Evolutionary conservation across 768 basidiomycete species (phyloP).

Genomic region (Neoboletus magnificus): DNA sequence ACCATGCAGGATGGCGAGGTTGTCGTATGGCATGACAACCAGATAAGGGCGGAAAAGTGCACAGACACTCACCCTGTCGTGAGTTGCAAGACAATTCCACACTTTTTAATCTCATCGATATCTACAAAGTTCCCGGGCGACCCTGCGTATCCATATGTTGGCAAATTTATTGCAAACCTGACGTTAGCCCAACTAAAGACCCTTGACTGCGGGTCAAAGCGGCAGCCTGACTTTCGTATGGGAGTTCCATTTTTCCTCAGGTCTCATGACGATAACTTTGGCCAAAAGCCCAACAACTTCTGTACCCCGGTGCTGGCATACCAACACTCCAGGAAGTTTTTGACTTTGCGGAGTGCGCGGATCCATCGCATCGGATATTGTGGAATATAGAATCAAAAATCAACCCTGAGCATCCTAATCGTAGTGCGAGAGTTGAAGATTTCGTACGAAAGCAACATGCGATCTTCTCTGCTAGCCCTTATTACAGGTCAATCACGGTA

Average conservation of each 20-base stretch:
- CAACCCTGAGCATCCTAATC: constrained; percentile 49
- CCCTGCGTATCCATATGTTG: constrained; percentile 70
- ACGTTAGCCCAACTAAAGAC: constrained; percentile 78
- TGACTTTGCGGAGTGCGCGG: constrained; percentile 70
- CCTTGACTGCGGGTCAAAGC: constrained; percentile 73
- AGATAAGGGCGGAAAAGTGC: constrained; percentile 62
- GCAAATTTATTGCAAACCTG: constrained; percentile 70
- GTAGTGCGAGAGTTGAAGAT: constrained; percentile 51
- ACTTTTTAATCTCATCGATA: not conserved
- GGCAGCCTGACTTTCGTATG: constrained; percentile 58
- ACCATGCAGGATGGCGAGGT: constrained; percentile 62
- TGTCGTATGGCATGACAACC: constrained; percentile 80
- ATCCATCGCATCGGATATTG: constrained; percentile 54
- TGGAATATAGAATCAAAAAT: constrained; percentile 85
- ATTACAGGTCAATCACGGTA: constrained; percentile 62
- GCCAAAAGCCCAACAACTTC: constrained; percentile 53
- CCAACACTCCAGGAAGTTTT: constrained; percentile 75
- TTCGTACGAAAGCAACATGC: constrained; percentile 64
- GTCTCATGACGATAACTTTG: not conserved
- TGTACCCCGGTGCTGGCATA: constrained; percentile 66
- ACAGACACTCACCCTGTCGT: constrained; percentile 64
- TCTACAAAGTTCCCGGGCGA: constrained; percentile 48
- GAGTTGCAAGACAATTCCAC: constrained; percentile 16
- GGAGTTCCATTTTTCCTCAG: not conserved
- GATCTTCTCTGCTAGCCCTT: constrained; percentile 56